phyloP scores from a whole-genome alignment of 257 asterid genomes.

The Lantana camara region DNA sequence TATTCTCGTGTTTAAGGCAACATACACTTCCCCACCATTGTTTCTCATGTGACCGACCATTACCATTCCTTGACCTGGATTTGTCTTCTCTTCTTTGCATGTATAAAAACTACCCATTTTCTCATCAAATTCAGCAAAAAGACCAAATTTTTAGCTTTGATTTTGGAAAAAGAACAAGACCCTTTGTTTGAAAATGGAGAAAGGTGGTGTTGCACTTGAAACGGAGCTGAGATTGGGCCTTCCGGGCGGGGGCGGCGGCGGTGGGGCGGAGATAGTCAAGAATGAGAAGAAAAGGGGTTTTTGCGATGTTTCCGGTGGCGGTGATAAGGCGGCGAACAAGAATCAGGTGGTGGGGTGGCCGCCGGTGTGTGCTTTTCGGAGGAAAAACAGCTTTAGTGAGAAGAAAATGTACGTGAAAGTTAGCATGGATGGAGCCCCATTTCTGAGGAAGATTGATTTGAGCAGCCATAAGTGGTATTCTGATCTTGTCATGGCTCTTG shows the following conservation, averaged over 20 bases:
- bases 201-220: constrained; percentile 47
- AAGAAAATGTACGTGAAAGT: constrained; percentile 69
- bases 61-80: constrained; percentile 44
- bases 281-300: constrained; percentile 65
- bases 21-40: constrained; percentile 72
- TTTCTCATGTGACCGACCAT: constrained; percentile 72
- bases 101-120: constrained; percentile 27
- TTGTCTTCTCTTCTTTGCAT: constrained; percentile 28
- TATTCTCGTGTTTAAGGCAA: constrained; percentile 38
- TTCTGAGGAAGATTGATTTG: constrained; percentile 76
- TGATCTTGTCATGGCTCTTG: constrained; percentile 60
- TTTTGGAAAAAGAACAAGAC: background rate
- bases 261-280: constrained; percentile 28
- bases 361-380: constrained; percentile 64
- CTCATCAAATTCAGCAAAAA: background rate
- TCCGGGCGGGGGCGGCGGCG: constrained; percentile 47
- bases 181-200: constrained; percentile 40
- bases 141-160: background rate
- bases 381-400: constrained; percentile 41
- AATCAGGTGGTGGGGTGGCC: constrained; percentile 92
- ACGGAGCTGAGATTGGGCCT: constrained; percentile 88
- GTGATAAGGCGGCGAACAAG: constrained; percentile 20
- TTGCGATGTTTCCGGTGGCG: constrained; percentile 37
- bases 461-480: constrained; percentile 43
- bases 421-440: constrained; percentile 91